These are phyloP conservation scores for Boletus subcaerulescens DNA, from an alignment of 768 basidiomycete genomes.

Conservation along the genomic window DNA sequence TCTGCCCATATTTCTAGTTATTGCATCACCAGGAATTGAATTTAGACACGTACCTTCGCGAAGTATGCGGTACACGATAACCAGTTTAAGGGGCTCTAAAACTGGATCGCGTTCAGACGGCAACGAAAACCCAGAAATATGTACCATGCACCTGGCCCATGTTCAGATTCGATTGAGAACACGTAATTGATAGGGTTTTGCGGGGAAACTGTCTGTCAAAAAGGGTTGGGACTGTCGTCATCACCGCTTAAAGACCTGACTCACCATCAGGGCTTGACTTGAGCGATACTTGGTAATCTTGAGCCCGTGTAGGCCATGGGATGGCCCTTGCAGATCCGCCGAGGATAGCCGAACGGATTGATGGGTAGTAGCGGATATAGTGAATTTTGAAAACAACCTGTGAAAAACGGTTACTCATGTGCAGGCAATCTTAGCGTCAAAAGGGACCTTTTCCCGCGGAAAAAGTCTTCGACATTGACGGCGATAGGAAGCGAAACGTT, in stretches of 20 bases:
- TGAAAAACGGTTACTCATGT: slow-evolving; percentile 6
- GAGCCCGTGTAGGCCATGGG: slow-evolving; percentile 45
- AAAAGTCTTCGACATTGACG: slow-evolving; percentile 96
- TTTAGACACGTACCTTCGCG: slow-evolving; percentile 61
- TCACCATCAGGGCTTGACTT: slow-evolving; percentile 48
- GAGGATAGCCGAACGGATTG: slow-evolving; percentile 76
- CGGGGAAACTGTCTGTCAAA: slow-evolving; percentile 70
- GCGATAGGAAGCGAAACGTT: slow-evolving; percentile 76
- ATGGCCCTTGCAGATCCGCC: slow-evolving; percentile 49
- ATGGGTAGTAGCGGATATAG: slow-evolving; percentile 75
- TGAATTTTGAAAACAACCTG: slow-evolving; percentile 90
- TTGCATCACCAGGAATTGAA: background rate
- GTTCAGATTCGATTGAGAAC: slow-evolving; percentile 68
- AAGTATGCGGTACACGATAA: slow-evolving; percentile 74
- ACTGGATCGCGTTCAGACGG: slow-evolving; percentile 39
- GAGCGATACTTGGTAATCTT: slow-evolving; percentile 49
- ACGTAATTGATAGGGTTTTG: slow-evolving; percentile 73
- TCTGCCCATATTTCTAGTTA: slow-evolving; percentile 41
- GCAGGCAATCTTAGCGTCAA: background rate
- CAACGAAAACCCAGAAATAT: slow-evolving; percentile 2
- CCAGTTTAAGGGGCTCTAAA: slow-evolving; percentile 56
- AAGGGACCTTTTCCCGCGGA: slow-evolving; percentile 73
- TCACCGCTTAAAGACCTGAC: slow-evolving; percentile 18
- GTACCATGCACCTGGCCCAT: slow-evolving; percentile 51
- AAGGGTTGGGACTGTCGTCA: background rate